Base-by-base conservation (phyloP, 441 rosid genomes). In the Bocquillonia castaneifolia region DNA sequence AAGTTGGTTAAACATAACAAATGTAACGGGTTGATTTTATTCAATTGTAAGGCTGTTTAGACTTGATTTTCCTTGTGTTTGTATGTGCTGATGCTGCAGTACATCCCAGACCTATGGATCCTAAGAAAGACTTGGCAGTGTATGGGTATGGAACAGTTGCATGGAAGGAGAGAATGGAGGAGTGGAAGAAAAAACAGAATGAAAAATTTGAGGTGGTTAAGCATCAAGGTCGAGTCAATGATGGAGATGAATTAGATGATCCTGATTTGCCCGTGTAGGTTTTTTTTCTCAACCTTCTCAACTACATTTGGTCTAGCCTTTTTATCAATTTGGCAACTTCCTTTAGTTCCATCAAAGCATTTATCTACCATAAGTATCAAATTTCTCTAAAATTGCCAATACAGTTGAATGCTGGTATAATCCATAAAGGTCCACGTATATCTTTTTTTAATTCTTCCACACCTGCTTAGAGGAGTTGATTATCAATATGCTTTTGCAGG, bases 121-220 rank as follows among this genome's bases (percentile, higher is more conserved):
- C 96, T 55, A 86, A 88, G 74, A 91, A 89, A 68, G 97, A 93
- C 75, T 78, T 87, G 69, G 93, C 96, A 15, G 91, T 87, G 18
- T 93, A 93, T 72, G 99, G 99, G 18, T 91, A 89, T 74, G 99
- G 99, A 69, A 91, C 87, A 44, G 89, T 93, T 13, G 99, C 99
- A 37, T 91, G 99, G 99, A 93, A 93, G 83, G 92, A 89, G 66
- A 74, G 88, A 42, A 93, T 93, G 93, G 96, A 91, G 70, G 93
- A 85, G 25, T 91, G 97, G 97, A 93, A 83, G 81, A 88, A 78
- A 74, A 91, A 84, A 74, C 99, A 91, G 77, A 84, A 78, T 69
- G 98, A 88, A 59, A 93, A 87, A 77, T 83, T 88, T 75, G 86
- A 88, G 76, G 89, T 87, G 67, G 87, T 89, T 79, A 83, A 78